Conservation (phyloP, 768 basidiomycete genomes). For the Tylopilus sp. region DNA sequence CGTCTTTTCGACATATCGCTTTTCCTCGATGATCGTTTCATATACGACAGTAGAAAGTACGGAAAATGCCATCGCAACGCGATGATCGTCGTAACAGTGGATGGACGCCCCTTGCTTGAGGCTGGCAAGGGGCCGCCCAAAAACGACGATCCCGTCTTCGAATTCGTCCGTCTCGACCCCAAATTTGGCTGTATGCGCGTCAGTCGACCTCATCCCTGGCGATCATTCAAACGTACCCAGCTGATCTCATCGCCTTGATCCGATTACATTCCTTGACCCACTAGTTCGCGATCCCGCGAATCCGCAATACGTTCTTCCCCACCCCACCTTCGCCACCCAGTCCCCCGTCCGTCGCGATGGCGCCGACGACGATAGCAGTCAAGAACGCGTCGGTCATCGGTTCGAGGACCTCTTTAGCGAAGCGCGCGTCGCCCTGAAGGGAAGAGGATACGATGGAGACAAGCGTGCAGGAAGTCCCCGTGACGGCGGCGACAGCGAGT, state of each 20-base stretch:
- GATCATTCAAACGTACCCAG: slow-evolving; percentile 58
- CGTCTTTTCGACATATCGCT: slow-evolving; percentile 97
- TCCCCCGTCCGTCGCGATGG: slow-evolving; percentile 67
- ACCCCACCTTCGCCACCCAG: slow-evolving; percentile 30
- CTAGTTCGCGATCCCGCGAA: slow-evolving; percentile 95
- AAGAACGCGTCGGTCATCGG: slow-evolving; percentile 99
- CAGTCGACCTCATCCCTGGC: neutral
- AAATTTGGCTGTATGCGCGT: slow-evolving; percentile 69
- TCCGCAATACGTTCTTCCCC: slow-evolving; percentile 58
- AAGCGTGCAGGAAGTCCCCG: no score
- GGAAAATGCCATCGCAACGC: slow-evolving; percentile 98
- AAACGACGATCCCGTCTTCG: slow-evolving; percentile 88
- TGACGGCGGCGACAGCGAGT: slow-evolving; percentile 94
- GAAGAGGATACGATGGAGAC: no score
- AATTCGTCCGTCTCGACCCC: slow-evolving; percentile 90
- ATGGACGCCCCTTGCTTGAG: slow-evolving; percentile 72
- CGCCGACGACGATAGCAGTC: slow-evolving; percentile 85
- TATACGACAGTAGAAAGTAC: slow-evolving; percentile 74
- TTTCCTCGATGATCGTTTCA: slow-evolving; percentile 87
- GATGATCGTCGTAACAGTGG: slow-evolving; percentile 97
- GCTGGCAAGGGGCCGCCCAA: slow-evolving; percentile 64
- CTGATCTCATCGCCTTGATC: slow-evolving; percentile 95
- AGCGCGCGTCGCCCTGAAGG: slow-evolving; percentile 95
- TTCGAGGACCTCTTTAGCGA: slow-evolving; percentile 89
- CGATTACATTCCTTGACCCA: slow-evolving; percentile 98